Evolutionary conservation across 495 filamentous ascomycete genomes (phyloP).

Genomic region (Xylaria telfairii): DNA sequence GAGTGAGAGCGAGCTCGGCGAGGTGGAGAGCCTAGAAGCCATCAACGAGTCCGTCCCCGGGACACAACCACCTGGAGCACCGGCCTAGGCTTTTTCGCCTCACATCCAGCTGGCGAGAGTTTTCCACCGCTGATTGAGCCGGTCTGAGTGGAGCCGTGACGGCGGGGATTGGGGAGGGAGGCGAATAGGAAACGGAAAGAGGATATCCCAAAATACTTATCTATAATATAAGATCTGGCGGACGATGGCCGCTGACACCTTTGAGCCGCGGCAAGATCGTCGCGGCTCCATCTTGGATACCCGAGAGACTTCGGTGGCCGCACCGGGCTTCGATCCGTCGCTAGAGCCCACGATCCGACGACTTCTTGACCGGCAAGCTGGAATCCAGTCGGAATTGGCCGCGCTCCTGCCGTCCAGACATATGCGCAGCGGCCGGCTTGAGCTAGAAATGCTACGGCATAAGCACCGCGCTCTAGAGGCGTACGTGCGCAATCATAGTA

Average conservation of each 20-base stretch:
- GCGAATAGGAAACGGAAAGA: slow-evolving; percentile 24
- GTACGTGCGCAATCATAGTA: slow-evolving; percentile 52
- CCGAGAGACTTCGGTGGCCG: slow-evolving; percentile 39
- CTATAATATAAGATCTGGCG: slow-evolving; percentile 23
- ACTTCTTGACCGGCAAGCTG: slow-evolving; percentile 55
- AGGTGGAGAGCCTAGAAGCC: slow-evolving; percentile 35
- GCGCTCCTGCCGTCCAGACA: slow-evolving; percentile 52
- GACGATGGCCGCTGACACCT: slow-evolving; percentile 37
- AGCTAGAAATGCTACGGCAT: slow-evolving; percentile 55
- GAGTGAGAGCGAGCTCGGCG: slow-evolving; percentile 37
- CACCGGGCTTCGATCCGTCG: slow-evolving; percentile 44
- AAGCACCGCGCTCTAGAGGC: slow-evolving; percentile 52
- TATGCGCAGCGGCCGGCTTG: slow-evolving; percentile 50
- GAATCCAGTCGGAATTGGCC: slow-evolving; percentile 55
- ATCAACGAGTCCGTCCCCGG: slow-evolving; percentile 31
- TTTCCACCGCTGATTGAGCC: slow-evolving; percentile 14
- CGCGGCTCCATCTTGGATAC: slow-evolving; percentile 39
- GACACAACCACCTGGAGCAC: slow-evolving; percentile 13
- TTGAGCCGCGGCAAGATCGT: slow-evolving; percentile 42
- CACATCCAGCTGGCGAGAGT: background rate
- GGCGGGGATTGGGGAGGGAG: slow-evolving; percentile 14
- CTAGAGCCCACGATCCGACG: slow-evolving; percentile 54
- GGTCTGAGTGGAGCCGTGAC: background rate
- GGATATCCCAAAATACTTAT: slow-evolving; percentile 12
- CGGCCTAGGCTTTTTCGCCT: background rate